Base-by-base conservation (phyloP, 495 filamentous ascomycete genomes). In the Aspergillus baeticus region DNA sequence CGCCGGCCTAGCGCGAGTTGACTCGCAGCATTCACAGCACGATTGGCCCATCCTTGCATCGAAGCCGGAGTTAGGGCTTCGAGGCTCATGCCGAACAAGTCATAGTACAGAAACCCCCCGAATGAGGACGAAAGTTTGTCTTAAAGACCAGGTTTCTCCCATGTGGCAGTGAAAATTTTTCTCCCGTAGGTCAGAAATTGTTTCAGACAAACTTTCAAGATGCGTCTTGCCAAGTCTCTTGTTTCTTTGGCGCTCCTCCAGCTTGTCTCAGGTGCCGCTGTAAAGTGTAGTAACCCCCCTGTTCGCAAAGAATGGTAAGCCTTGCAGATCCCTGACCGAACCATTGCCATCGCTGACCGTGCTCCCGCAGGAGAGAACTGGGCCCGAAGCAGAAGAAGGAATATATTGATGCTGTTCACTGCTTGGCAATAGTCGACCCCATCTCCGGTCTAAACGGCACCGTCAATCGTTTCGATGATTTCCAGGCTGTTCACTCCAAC, bases 301-400 rank as follows among this genome's bases (percentile, higher is more conserved):
- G 45, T 59, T 31, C 62, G 62, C 15, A 64, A 61, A 49, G 62
- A 64, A 61, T 64, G 62, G 62, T 64, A 61, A 51, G 49, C 41
- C 38, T 5, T 1, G 8, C 8, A 34, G 10, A 50, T 10, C 8
- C 34, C 26, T 8, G 8, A 29, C 8, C 8, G 26, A n/a, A n/a
- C n/a, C n/a, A 29, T 29, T 29, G 26, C 8, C 26, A 29, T 4
- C 8, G 26, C 26, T 29, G 26, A 29, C 26, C 8, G 6, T 18
- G 2, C 17, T n/a, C 21, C 42, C 20, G 10, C 18, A 63, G 61
- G 61, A 56, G 61, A 57, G 10, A 61, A 22, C 29, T 61, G 41
- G 23, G 17, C 31, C 23, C 18, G 14, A 7, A 33, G 0, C 51
- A 64, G 36, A 52, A 56, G 29, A 20, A 14, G 5, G 55, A 61